Conservation (phyloP, 257 asterid species). For the Solanum stenotomum region DNA sequence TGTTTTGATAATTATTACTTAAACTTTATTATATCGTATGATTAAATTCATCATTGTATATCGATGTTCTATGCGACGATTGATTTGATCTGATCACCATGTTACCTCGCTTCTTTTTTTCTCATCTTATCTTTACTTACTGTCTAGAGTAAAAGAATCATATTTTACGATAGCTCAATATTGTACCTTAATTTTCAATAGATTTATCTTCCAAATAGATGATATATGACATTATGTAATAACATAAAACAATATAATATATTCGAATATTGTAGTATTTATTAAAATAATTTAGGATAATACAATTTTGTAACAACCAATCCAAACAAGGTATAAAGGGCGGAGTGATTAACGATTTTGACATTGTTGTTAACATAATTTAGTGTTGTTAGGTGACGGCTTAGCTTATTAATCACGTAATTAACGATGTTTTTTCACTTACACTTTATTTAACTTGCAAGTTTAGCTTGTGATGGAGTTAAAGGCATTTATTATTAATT, state of each 20-base stretch:
- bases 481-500: background rate
- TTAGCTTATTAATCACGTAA: slow-evolving; percentile 1
- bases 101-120: background rate
- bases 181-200: too few relatives aligned
- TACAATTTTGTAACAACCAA: background rate
- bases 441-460: background rate
- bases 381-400: background rate
- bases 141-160: background rate
- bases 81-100: background rate
- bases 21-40: background rate
- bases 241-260: background rate
- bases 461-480: background rate
- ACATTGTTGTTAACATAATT: background rate
- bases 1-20: background rate
- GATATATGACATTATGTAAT: background rate
- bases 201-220: too few relatives aligned
- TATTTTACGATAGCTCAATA: background rate
- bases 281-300: background rate
- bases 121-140: background rate
- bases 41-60: background rate
- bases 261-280: background rate
- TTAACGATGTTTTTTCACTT: background rate
- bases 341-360: background rate
- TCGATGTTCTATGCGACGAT: background rate
- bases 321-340: background rate